These are phyloP conservation scores for Leishmania aethiopica DNA, from an alignment of 208 protist genomes.

Conservation along the genomic window DNA sequence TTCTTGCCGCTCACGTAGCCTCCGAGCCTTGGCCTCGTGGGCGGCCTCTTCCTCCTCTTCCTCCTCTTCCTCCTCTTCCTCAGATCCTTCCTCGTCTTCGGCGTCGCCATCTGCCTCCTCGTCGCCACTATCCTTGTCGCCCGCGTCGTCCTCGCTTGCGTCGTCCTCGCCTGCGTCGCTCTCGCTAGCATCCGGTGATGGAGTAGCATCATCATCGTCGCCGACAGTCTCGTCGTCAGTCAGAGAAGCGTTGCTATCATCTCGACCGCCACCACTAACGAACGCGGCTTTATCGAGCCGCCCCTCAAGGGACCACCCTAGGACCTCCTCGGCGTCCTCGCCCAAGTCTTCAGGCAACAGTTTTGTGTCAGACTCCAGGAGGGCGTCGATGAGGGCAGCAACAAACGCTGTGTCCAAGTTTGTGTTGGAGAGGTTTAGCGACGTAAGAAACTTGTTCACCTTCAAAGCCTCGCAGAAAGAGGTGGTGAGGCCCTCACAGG, in stretches of 20 bases:
- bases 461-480: constrained; percentile 57
- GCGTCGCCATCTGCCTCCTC: background rate
- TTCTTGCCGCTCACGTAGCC: constrained; percentile 8
- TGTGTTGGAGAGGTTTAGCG: constrained; percentile 63
- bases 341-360: constrained; percentile 53
- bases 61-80: constrained; percentile 33
- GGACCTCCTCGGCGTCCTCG: constrained; percentile 25
- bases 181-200: background rate
- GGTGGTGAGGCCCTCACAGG: constrained; percentile 31
- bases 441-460: constrained; percentile 76
- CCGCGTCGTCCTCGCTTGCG: constrained; percentile 5
- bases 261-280: constrained; percentile 13
- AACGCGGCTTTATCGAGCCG: background rate
- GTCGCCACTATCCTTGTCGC: constrained; percentile 8
- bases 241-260: constrained; percentile 1
- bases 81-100: constrained; percentile 29
- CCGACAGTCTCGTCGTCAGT: constrained; percentile 1
- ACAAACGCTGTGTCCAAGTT: constrained; percentile 41
- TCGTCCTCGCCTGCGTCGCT: constrained; percentile 6
- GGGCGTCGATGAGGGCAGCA: constrained; percentile 39
- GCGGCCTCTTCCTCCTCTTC: constrained; percentile 22
- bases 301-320: constrained; percentile 21
- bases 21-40: background rate
- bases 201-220: constrained; percentile 15
- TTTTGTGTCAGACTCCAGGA: constrained; percentile 62